Evolutionary conservation across 805 yeast species (phyloP).

Genomic region (Hanseniaspora mollemarum): DNA sequence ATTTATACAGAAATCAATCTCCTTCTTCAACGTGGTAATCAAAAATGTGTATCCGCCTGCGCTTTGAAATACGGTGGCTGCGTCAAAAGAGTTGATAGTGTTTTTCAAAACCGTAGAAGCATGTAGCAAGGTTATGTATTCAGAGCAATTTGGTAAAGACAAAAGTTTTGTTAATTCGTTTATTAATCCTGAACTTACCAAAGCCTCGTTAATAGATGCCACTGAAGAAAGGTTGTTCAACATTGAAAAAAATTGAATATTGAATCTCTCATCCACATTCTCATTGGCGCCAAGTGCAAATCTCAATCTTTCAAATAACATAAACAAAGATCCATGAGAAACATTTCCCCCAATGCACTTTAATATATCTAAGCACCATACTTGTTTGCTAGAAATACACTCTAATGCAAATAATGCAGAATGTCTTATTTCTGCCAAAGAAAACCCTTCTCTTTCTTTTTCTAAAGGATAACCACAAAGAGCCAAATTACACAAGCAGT

Average conservation of each 20-base stretch:
- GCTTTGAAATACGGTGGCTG: conserved; percentile 52
- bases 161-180: conserved; percentile 54
- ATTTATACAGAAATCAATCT: conserved; percentile 51
- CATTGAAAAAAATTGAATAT: conserved; percentile 44
- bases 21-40: conserved; percentile 49
- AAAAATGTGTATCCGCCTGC: conserved; percentile 54
- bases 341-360: conserved; percentile 76
- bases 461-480: conserved; percentile 35
- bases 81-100: conserved; percentile 37
- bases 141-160: conserved; percentile 39
- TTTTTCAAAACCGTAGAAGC: conserved; percentile 48
- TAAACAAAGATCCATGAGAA: conserved; percentile 71
- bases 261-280: conserved; percentile 38
- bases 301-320: conserved; percentile 53
- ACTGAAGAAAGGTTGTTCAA: conserved; percentile 51
- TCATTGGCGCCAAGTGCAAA: conserved; percentile 34
- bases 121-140: conserved; percentile 48
- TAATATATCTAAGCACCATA: conserved; percentile 66
- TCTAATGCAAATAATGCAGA: conserved; percentile 59
- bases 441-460: conserved; percentile 33
- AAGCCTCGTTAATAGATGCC: conserved; percentile 42
- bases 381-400: conserved; percentile 52
- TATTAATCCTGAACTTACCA: conserved; percentile 67
- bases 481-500: conserved; percentile 59
- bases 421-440: conserved; percentile 43